These are phyloP conservation scores for Mycothermus thermophilus DNA, from an alignment of 495 filamentous ascomycete species.

Conservation along the genomic window DNA sequence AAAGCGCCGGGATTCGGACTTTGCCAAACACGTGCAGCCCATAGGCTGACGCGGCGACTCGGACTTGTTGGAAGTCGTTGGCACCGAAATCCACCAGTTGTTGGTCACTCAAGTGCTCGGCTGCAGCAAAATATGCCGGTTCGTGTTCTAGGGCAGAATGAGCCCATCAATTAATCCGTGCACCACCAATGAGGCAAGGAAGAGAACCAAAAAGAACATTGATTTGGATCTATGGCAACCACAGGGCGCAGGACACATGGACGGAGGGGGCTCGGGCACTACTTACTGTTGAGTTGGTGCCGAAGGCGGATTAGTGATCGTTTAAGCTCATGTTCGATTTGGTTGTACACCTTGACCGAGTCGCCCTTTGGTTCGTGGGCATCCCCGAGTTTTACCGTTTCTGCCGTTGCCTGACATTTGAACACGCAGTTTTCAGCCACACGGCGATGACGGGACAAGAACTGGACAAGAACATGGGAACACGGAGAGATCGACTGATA, in stretches of 20 bases:
- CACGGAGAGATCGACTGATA: no score
- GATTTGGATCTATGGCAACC: no score
- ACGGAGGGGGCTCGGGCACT: no score
- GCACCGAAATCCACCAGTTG: slow-evolving; percentile 34
- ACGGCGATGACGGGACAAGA: no score
- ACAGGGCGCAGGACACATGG: no score
- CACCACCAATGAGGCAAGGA: no score
- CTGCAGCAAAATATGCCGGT: slow-evolving; percentile 37
- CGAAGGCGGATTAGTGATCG: slow-evolving; percentile 35
- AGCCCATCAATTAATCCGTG: no score
- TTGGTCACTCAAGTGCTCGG: slow-evolving; percentile 30
- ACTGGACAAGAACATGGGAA: no score
- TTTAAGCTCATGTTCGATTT: slow-evolving; percentile 36
- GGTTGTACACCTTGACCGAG: slow-evolving; percentile 35
- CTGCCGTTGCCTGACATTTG: slow-evolving; percentile 33
- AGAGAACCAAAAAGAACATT: no score
- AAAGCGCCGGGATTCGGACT: slow-evolving; percentile 33
- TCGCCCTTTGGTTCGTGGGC: slow-evolving; percentile 39
- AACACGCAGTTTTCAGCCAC: no score
- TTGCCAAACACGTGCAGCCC: slow-evolving; percentile 45
- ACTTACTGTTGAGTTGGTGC: slow-evolving; percentile 23
- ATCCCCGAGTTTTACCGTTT: slow-evolving; percentile 35
- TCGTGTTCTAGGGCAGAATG: slow-evolving; percentile 23
- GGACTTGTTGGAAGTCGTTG: slow-evolving; percentile 35
- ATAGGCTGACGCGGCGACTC: slow-evolving; percentile 39